Conservation (phyloP, 2,329 filamentous ascomycete genomes). For the Paecilomyces fulvus region DNA sequence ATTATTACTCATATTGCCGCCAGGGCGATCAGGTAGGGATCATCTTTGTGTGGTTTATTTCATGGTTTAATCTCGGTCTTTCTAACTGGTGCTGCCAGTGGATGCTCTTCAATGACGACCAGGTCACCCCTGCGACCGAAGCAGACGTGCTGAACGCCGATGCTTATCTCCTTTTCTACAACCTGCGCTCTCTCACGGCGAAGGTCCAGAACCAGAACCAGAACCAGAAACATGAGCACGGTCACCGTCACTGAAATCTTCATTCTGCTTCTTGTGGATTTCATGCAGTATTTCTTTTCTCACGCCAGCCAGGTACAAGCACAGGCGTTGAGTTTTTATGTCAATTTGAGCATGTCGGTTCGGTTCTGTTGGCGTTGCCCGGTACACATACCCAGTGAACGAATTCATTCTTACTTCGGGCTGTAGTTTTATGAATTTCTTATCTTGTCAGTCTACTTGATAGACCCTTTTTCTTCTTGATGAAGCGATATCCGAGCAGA, state of each 20-base stretch:
- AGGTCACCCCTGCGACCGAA: slow-evolving; percentile 74
- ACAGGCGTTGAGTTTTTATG: not conserved
- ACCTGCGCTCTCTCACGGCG: slow-evolving; percentile 24
- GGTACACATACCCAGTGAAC: not conserved
- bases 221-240: not conserved
- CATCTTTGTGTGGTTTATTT: slow-evolving; percentile 10
- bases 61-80: not conserved
- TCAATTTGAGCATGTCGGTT: not conserved
- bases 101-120: slow-evolving; percentile 95
- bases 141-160: slow-evolving; percentile 78
- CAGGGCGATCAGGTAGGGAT: slow-evolving; percentile 59
- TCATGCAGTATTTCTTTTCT: not conserved
- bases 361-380: not conserved
- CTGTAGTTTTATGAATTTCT: not conserved
- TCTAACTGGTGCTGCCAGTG: slow-evolving; percentile 48
- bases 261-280: not conserved
- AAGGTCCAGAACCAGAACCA: not conserved
- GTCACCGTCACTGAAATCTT: not conserved
- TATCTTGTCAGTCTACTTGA: not conserved
- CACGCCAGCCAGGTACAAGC: not conserved
- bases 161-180: slow-evolving; percentile 85
- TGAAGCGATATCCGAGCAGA: not conserved
- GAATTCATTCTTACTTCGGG: not conserved
- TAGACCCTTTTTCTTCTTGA: not conserved
- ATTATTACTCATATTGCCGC: slow-evolving; percentile 83